A percentile compares a stretch with the other conserved stretches of the same genome.
Conservation (phyloP, 2,329 filamentous ascomycete species). For the Sclerotinia glacialis region DNA sequence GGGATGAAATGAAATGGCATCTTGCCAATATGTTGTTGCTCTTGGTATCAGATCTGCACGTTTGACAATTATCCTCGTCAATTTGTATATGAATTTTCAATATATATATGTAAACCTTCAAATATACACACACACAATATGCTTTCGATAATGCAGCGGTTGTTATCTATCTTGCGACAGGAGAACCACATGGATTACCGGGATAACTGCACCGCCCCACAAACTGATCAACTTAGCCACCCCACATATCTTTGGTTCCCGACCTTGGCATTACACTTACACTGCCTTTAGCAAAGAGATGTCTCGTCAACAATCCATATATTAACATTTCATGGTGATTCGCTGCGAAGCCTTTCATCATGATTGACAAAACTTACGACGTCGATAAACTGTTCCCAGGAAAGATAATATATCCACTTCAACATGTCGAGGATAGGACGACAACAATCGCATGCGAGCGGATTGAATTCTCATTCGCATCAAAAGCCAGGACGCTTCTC, state of each 20-base stretch:
- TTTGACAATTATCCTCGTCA: not conserved
- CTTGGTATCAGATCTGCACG: not conserved
- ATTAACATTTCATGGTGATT: not conserved
- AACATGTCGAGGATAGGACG: constrained; percentile 17
- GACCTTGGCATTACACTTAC: constrained; percentile 19
- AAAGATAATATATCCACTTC: not conserved
- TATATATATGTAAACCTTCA: not conserved
- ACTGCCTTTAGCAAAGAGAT: constrained; percentile 8
- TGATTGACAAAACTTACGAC: constrained; percentile 1
- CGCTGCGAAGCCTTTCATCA: not conserved
- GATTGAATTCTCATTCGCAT: constrained; percentile 1
- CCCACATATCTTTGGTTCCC: constrained; percentile 6
- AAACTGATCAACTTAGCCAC: constrained; percentile 11
- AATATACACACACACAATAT: too few relatives aligned
- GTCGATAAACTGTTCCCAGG: constrained; percentile 13
- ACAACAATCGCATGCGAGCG: constrained; percentile 12
- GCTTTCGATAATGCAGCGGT: too few relatives aligned
- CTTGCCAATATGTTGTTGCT: not conserved
- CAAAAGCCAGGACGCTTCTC: constrained; percentile 15
- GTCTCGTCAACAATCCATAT: constrained; percentile 14
- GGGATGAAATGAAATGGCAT: not conserved
- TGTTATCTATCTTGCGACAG: not conserved
- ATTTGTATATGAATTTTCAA: not conserved
- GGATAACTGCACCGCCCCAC: not conserved
- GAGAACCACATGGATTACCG: constrained; percentile 2